Conservation (phyloP, 352 stramenopile species). For the Pythium apleroticum region DNA sequence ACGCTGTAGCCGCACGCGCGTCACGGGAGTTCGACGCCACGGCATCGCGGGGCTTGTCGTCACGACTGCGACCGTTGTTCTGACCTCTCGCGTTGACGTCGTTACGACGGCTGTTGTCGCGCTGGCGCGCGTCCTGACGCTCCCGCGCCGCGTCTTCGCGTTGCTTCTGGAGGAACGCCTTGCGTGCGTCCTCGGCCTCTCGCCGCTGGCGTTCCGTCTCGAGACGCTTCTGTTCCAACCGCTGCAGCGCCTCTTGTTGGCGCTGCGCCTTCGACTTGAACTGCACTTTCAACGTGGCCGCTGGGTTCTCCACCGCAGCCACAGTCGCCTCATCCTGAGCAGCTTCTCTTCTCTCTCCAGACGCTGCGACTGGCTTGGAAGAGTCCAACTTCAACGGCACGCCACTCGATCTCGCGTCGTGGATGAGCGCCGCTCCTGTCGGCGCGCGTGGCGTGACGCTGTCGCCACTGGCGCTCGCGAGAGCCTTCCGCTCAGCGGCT, state of each 20-base stretch:
- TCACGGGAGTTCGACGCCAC: neutral
- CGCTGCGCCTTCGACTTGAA: conserved; percentile 85
- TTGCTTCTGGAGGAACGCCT: conserved; percentile 65
- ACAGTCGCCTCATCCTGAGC: neutral
- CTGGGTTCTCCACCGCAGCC: conserved; percentile 2
- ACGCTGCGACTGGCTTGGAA: conserved; percentile 11
- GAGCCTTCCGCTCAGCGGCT: conserved; percentile 28
- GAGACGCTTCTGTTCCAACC: conserved; percentile 66
- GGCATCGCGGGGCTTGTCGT: conserved; percentile 7
- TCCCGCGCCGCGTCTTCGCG: conserved; percentile 37
- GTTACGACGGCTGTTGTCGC: conserved; percentile 14
- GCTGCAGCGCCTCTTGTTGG: conserved; percentile 69
- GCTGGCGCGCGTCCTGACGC: conserved; percentile 12
- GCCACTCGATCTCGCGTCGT: conserved; percentile 25
- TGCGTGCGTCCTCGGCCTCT: conserved; percentile 52
- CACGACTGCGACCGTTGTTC: conserved; percentile 6
- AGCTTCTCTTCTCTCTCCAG: neutral
- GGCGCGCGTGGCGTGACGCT: neutral
- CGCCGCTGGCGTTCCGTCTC: conserved; percentile 65
- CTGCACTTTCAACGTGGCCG: conserved; percentile 37
- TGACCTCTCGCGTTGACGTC: conserved; percentile 7
- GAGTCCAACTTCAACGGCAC: conserved; percentile 35
- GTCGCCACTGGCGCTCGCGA: neutral
- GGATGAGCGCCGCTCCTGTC: conserved; percentile 28
- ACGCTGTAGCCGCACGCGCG: neutral